Evolutionary conservation across 106 monocot species (phyloP).

Genomic region (Apostasia ramifera): DNA sequence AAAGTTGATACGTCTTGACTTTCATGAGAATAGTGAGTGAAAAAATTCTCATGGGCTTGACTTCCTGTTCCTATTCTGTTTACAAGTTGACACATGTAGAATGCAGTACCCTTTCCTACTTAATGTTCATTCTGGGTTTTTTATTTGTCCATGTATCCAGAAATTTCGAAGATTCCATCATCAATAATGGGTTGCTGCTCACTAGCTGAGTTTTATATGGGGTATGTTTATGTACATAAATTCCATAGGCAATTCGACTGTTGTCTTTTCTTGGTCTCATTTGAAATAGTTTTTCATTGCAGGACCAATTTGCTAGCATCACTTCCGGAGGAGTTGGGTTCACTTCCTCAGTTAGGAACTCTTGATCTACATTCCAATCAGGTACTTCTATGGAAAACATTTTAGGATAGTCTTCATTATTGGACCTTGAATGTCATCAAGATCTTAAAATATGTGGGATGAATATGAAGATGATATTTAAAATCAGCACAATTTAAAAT

Average conservation of each 20-base stretch:
- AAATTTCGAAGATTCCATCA: slow-evolving; percentile 69
- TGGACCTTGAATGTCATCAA: background rate
- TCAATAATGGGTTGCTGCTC: slow-evolving; percentile 76
- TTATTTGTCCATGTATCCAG: slow-evolving; percentile 23
- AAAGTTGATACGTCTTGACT: slow-evolving; percentile 71
- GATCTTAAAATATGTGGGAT: background rate
- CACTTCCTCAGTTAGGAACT: slow-evolving; percentile 62
- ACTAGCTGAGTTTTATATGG: slow-evolving; percentile 85
- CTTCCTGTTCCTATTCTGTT: too few relatives aligned
- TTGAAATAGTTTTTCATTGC: slow-evolving; percentile 12
- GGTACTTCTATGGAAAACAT: slow-evolving; percentile 25
- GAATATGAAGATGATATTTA: background rate
- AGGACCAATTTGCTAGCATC: slow-evolving; percentile 74
- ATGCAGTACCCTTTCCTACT: background rate
- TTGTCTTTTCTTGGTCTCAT: slow-evolving; percentile 7
- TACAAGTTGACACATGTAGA: background rate
- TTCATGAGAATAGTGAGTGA: slow-evolving; percentile 94
- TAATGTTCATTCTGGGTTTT: slow-evolving; percentile 1
- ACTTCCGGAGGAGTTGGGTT: slow-evolving; percentile 75
- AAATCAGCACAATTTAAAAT: too few relatives aligned
- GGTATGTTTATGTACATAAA: slow-evolving; percentile 40
- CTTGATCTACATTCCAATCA: slow-evolving; percentile 96
- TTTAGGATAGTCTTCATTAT: too few relatives aligned
- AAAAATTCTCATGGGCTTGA: background rate
- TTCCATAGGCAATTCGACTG: background rate